Evolutionary conservation across 495 filamentous ascomycete genomes (phyloP), one percentile per base, ranked within the genome.

Genomic region (Glutinoglossum americanum): DNA sequence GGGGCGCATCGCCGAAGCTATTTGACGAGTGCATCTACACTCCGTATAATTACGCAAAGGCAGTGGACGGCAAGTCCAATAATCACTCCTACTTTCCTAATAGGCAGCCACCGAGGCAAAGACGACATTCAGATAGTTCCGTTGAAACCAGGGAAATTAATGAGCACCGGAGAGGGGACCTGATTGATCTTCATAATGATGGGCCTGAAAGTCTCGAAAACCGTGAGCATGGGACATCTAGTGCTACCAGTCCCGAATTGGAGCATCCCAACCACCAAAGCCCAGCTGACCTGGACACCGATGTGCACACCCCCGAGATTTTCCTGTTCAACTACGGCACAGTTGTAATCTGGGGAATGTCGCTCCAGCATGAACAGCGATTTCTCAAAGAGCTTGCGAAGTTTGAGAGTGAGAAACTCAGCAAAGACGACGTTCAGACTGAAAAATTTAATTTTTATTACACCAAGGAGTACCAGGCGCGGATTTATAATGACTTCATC

Each of bases 261-360:
- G 49, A 53, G 49, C 49, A 53, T 21, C 49, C 26, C 28, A 23
- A 41, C 26, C 2, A 28, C 7, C 25, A 9, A 17, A 27, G 23
- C 1, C 56, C 63, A 11, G 56, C 63, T 35, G 57, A 87, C 65
- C 80, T 87, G 54, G 84, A 87, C 66, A 89, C 78, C 23, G 73
- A 75, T 66, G 85, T 96, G 11, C 86, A 94, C 66, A 94, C 81
- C 1, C 89, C 90, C 0, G 92, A 98, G 68, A 76, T 96, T 10
- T 97, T 98, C 68, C 76, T 98, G 25, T 98, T 95, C 66, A 84
- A 94, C 62, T 98, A 98, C 64, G 92, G 92, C 44, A 93, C 94
- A n/a, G 85, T 95, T n/a, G 92, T 98, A n/a, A 89, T 97, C 66
- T 98, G 92, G 92, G 92, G 92, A 59, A 94, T 98, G 90, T 81